Evolutionary conservation across 1,284 basidiomycete genomes (phyloP).

Genomic region (Tilletia horrida): DNA sequence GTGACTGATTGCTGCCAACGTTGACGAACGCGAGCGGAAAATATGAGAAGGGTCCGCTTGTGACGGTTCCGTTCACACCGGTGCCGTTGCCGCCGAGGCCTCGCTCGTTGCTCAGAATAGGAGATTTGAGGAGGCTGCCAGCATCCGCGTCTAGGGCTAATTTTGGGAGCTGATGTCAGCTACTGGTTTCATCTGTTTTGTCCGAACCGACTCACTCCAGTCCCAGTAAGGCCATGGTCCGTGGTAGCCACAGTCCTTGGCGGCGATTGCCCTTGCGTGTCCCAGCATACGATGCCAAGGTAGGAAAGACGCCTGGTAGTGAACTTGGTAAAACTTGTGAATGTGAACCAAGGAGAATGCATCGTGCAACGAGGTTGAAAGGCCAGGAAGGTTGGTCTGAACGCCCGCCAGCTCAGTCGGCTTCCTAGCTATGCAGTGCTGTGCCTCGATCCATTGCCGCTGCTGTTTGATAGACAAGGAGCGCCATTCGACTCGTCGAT

Average conservation of each 20-base stretch:
- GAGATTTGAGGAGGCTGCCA: background rate
- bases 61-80: background rate
- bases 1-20: background rate
- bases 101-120: background rate
- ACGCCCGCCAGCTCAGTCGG: background rate
- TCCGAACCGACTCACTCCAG: constrained; percentile 6
- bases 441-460: constrained; percentile 1
- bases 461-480: background rate
- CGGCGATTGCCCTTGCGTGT: background rate
- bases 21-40: background rate
- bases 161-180: background rate
- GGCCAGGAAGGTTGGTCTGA: background rate
- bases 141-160: constrained; percentile 8
- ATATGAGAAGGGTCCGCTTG: constrained; percentile 1
- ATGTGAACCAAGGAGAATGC: background rate
- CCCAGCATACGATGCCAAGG: background rate
- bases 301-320: background rate
- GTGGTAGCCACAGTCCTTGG: constrained; percentile 3
- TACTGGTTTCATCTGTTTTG: background rate
- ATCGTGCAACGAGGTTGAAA: background rate
- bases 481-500: constrained; percentile 4
- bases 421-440: background rate
- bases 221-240: constrained; percentile 10
- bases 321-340: background rate
- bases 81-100: constrained; percentile 1